Evolutionary conservation across 1,139 yeast species (phyloP).

Genomic region (Scheffersomyces segobiensis): DNA sequence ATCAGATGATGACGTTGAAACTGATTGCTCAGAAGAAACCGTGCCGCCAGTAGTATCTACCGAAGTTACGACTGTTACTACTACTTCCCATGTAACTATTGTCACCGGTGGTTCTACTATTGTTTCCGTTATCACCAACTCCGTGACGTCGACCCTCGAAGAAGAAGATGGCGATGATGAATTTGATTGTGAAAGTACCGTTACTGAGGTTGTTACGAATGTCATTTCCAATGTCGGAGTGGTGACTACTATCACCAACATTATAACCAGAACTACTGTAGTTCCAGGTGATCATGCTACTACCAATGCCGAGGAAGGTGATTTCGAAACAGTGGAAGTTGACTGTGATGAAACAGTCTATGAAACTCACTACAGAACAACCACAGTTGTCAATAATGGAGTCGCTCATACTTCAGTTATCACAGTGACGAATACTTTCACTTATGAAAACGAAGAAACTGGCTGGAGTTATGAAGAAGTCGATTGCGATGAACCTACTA

Average conservation of each 20-base stretch:
- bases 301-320: neutral
- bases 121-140: neutral
- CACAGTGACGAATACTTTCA: neutral
- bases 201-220: slow-evolving; percentile 1
- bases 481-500: slow-evolving; percentile 1
- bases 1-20: neutral
- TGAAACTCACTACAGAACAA: neutral
- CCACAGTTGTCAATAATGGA: slow-evolving; percentile 1
- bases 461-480: neutral
- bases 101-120: neutral
- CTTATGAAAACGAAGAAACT: neutral
- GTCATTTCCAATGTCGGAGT: neutral
- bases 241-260: neutral
- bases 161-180: slow-evolving; percentile 6
- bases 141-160: neutral
- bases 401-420: neutral
- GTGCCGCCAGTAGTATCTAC: neutral
- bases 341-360: neutral
- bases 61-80: neutral
- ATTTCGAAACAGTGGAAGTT: neutral
- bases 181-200: slow-evolving; percentile 10
- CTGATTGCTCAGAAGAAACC: neutral
- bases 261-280: neutral
- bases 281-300: neutral
- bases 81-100: neutral